Percentiles rank a stretch among this genome's conserved stretches.
These are phyloP conservation scores for Eucalyptus curtisii DNA, from an alignment of 345 rosid genomes.

Conservation along the genomic window DNA sequence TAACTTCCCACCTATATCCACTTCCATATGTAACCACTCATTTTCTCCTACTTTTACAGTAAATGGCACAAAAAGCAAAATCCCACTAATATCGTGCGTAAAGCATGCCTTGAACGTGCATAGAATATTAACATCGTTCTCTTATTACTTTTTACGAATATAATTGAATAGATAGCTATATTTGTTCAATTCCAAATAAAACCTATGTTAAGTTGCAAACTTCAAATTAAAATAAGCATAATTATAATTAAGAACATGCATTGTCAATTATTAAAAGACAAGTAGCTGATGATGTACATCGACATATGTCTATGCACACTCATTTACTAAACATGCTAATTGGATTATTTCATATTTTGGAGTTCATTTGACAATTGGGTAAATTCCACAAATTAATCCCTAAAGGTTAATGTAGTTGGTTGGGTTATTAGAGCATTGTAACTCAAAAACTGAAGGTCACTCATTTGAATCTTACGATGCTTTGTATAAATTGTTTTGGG, in stretches of 20 bases:
- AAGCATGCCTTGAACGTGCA: neutral
- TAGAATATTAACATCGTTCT: neutral
- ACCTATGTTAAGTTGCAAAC: neutral
- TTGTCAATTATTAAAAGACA: neutral
- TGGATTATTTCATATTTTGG: neutral
- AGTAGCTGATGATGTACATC: neutral
- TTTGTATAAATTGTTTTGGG: neutral
- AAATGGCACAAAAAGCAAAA: neutral
- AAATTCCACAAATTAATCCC: neutral
- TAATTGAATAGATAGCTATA: neutral
- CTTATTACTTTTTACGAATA: neutral
- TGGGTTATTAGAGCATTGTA: neutral
- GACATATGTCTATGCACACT: neutral
- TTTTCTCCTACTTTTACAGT: neutral
- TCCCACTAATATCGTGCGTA: neutral
- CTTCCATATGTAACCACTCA: neutral
- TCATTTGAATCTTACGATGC: neutral
- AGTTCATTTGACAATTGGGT: neutral
- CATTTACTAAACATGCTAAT: neutral
- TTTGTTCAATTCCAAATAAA: neutral
- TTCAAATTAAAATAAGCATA: neutral
- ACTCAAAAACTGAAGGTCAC: neutral
- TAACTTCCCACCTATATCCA: neutral
- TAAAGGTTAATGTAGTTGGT: neutral
- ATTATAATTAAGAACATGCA: neutral